phyloP scores from a whole-genome alignment of 495 filamentous ascomycete genomes.

The Bryoglossum gracile region DNA sequence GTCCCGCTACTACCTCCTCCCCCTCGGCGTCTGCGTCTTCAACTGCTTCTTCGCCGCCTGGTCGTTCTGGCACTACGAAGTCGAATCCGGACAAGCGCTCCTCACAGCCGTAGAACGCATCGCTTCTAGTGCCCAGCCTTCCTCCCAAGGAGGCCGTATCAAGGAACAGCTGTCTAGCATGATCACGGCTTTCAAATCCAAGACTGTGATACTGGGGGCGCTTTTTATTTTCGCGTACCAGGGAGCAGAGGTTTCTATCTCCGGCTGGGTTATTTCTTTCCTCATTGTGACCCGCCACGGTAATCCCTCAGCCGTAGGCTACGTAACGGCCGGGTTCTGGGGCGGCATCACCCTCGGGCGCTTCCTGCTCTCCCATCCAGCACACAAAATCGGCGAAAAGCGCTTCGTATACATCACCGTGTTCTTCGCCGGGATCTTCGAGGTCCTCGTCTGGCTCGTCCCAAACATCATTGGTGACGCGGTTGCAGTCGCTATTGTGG shows the following conservation, averaged over 20 bases:
- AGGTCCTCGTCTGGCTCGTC: conserved; percentile 69
- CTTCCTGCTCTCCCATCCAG: conserved; percentile 56
- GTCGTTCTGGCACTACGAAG: conserved; percentile 51
- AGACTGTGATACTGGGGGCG: conserved; percentile 59
- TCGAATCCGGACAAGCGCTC: conserved; percentile 34
- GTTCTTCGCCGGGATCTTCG: conserved; percentile 51
- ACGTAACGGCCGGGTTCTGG: conserved; percentile 82
- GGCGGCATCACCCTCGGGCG: conserved; percentile 69
- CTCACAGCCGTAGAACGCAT: conserved; percentile 34
- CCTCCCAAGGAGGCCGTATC: conserved; percentile 17
- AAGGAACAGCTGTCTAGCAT: conserved; percentile 31
- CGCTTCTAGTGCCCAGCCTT: conserved; percentile 23
- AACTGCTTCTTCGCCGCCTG: conserved; percentile 44
- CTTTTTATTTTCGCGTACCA: conserved; percentile 79
- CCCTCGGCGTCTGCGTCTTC: conserved; percentile 41
- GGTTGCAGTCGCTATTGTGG: conserved; percentile 63
- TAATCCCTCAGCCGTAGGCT: conserved; percentile 59
- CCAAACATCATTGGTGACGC: conserved; percentile 65
- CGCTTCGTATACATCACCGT: conserved; percentile 54
- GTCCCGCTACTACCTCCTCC: conserved; percentile 55
- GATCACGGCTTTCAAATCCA: conserved; percentile 42
- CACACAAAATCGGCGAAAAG: conserved; percentile 61
- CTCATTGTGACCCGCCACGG: conserved; percentile 63
- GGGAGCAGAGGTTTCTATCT: conserved; percentile 69
- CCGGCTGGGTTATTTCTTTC: conserved; percentile 78